Conservation (phyloP, 2,329 filamentous ascomycete genomes). For the Colletotrichum melonis region DNA sequence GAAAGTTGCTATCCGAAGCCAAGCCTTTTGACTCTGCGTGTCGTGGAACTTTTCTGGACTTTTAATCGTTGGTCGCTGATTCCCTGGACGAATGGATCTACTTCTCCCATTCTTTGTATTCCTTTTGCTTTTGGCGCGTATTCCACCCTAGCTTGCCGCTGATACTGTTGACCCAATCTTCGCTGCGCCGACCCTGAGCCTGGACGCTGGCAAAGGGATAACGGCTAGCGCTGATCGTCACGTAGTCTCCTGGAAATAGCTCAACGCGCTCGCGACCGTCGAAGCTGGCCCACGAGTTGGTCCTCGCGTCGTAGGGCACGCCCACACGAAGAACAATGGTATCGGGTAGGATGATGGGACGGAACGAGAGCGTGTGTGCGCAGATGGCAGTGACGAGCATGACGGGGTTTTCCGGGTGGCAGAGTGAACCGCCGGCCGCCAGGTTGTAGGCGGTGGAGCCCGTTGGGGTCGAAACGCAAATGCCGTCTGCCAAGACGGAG, state of each 20-base stretch:
- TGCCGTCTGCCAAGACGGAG: conserved; percentile 89
- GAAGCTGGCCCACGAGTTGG: conserved; percentile 96
- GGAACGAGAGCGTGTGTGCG: conserved; percentile 93
- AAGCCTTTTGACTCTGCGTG: not conserved
- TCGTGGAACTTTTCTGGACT: not conserved
- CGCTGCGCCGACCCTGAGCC: conserved; percentile 73
- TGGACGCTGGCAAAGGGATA: conserved; percentile 85
- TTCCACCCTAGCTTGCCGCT: conserved; percentile 85
- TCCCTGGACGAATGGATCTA: not conserved
- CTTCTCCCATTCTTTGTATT: conserved; percentile 60
- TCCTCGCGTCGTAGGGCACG: conserved; percentile 93
- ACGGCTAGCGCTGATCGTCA: conserved; percentile 83
- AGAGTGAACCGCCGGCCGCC: conserved; percentile 92
- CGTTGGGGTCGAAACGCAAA: conserved; percentile 94
- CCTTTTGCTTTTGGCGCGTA: conserved; percentile 81
- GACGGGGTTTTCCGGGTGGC: conserved; percentile 95
- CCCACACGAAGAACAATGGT: conserved; percentile 93
- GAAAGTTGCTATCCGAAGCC: conserved; percentile 5
- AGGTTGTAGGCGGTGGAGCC: conserved; percentile 90
- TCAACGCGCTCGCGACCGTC: conserved; percentile 92
- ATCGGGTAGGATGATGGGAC: conserved; percentile 96
- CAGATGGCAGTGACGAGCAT: conserved; percentile 96
- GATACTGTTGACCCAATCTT: conserved; percentile 88
- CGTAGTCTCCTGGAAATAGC: conserved; percentile 82
- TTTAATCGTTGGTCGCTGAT: not conserved